Base-by-base conservation (phyloP, 2,329 filamentous ascomycete species). In the Botryotinia narcissicola region DNA sequence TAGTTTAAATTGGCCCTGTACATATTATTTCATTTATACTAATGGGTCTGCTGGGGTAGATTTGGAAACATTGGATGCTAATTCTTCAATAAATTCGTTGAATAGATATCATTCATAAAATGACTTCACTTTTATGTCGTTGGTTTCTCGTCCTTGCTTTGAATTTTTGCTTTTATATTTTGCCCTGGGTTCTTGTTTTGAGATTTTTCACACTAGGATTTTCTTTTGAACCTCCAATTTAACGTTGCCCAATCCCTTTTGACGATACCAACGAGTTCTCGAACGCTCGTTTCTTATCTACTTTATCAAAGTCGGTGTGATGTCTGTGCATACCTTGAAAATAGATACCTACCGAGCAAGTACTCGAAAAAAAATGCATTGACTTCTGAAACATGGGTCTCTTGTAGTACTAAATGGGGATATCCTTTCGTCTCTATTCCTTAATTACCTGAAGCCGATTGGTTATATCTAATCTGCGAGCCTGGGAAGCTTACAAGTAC, bases 301-400 rank as follows among this genome's bases (percentile, higher is more conserved):
- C 40, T 66, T 66, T 8, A 22, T 20, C 44, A 48, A 37, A 66
- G 63, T 66, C 46, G 62, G 18, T 44, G 61, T 66, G 63, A 66
- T 48, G 44, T 66, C 63, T 66, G 61, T 64, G 42, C 29, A 48
- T 48, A 64, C 42, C 42, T n/a, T 22, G 40, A 42, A 20, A 35
- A 29, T 20, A 25, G 22, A 35, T 40, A 35, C n/a, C n/a, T 61
- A 35, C n/a, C n/a, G 57, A 60, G 57, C 32, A 60, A 35, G 54
- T 32, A 59, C 54, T 59, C 54, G 29, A 35, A 22, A 59, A 59
- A 32, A 25, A 66, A 20, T 66, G 62, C 62, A 66, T 66, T 35
- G 62, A 66, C 42, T 66, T 20, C 32, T n/a, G 44, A 51, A 67
- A 51, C 44, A 25, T 66, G 62, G 62, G 22, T 22, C 12, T 32